Evolutionary conservation across 305 asterid genomes (phyloP).

Genomic region (Solanum hybrid): DNA sequence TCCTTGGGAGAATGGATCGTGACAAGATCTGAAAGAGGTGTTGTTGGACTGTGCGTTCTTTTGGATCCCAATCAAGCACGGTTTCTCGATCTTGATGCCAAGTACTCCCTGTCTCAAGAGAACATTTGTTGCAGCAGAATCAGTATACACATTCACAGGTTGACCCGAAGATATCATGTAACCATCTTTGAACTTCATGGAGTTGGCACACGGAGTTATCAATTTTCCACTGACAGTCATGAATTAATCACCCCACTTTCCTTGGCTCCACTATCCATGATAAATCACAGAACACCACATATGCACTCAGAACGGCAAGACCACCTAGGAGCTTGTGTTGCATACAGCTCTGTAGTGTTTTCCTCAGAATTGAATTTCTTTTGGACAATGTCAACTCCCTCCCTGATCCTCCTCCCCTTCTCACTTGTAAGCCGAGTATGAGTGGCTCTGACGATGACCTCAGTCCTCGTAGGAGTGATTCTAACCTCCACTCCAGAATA

Average conservation of each 20-base stretch:
- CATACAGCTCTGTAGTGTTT: slow-evolving; percentile 49
- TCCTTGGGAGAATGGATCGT: background rate
- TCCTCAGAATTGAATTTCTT: slow-evolving; percentile 49
- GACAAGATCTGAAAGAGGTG: background rate
- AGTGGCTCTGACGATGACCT: background rate
- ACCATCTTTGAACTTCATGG: background rate
- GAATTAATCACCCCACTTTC: background rate
- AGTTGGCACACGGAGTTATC: background rate
- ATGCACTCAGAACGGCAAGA: slow-evolving; percentile 38
- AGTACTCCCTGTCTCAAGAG: background rate
- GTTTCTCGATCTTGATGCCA: background rate
- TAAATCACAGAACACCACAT: background rate
- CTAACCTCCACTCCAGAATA: background rate
- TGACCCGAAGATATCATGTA: background rate
- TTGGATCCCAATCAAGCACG: background rate
- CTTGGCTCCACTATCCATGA: background rate
- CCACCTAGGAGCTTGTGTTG: slow-evolving; percentile 54
- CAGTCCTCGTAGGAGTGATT: background rate
- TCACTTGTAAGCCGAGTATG: slow-evolving; percentile 16
- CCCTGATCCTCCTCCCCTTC: slow-evolving; percentile 56
- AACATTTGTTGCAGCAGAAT: background rate
- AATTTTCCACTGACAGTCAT: background rate
- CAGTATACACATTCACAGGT: background rate
- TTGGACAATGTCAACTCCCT: slow-evolving; percentile 51
- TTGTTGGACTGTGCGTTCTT: background rate